Percentiles rank a stretch among this genome's conserved stretches.
Conservation (phyloP, 441 rosid genomes). For the Cnidoscolus chayamansa region DNA sequence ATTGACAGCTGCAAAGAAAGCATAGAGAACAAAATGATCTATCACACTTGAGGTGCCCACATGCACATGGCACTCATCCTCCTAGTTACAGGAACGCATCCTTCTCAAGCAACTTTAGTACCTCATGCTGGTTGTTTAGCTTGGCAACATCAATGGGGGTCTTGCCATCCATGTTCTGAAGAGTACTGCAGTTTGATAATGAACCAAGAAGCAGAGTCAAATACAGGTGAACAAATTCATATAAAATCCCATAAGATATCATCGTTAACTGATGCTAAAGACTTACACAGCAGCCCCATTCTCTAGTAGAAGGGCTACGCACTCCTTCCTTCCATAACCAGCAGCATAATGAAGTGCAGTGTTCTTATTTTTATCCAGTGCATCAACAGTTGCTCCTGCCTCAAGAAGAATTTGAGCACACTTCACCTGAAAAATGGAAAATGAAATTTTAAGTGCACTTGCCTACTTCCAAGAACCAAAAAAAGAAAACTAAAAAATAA, state of each 20-base stretch:
- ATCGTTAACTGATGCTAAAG: not conserved
- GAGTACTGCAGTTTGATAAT: constrained; percentile 50
- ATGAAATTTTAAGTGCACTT: not conserved
- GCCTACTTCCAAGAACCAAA: not conserved
- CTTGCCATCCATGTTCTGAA: constrained; percentile 90
- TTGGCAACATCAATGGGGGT: constrained; percentile 97
- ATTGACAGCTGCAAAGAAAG: constrained; percentile 7
- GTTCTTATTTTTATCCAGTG: constrained; percentile 89
- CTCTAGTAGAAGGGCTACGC: constrained; percentile 84
- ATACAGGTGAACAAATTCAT: not conserved
- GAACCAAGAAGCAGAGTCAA: not conserved
- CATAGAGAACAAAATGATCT: constrained; percentile 1
- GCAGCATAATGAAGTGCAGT: constrained; percentile 98
- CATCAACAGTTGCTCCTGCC: constrained; percentile 84
- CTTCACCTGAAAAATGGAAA: constrained; percentile 49
- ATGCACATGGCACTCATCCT: not conserved
- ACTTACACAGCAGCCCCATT: constrained; percentile 99
- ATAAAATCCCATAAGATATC: not conserved
- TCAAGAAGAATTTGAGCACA: constrained; percentile 88
- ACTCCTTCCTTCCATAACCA: constrained; percentile 94
- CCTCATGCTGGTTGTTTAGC: constrained; percentile 89
- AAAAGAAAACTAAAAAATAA: not conserved
- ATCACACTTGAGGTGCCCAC: constrained; percentile 2
- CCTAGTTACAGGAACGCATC: constrained; percentile 75
- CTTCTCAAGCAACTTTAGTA: constrained; percentile 87